A percentile compares a stretch with the other conserved stretches of the same genome.
phyloP scores from a whole-genome alignment of 1,139 yeast genomes.

The Candida dubliniensis region DNA sequence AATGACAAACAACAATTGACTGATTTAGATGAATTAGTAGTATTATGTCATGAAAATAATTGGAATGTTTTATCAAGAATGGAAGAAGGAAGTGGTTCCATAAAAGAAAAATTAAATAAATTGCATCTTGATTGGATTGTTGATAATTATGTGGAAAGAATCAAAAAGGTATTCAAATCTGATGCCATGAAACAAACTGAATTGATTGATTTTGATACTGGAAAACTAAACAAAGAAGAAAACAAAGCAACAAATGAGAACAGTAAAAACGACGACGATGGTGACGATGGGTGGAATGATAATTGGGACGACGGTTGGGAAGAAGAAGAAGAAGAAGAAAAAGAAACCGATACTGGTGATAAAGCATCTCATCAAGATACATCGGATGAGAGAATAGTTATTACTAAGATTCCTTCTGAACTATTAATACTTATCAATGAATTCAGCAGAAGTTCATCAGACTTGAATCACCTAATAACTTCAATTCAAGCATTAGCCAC shows the following conservation, averaged over 20 bases:
- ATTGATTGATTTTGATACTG: slow-evolving; percentile 14
- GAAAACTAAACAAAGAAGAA: slow-evolving; percentile 5
- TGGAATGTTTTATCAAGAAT: slow-evolving; percentile 32
- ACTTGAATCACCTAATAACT: slow-evolving; percentile 18
- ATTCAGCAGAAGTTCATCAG: slow-evolving; percentile 17
- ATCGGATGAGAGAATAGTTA: slow-evolving; percentile 5
- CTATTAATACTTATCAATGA: slow-evolving; percentile 24
- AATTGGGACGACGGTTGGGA: slow-evolving; percentile 29
- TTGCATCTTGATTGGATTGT: slow-evolving; percentile 33
- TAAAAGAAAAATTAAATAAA: slow-evolving; percentile 24
- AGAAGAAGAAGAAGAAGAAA: slow-evolving; percentile 15
- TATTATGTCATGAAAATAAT: slow-evolving; percentile 21
- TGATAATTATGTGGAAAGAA: slow-evolving; percentile 26
- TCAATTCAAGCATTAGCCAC: slow-evolving; percentile 34
- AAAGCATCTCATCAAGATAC: slow-evolving; percentile 1
- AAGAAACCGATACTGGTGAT: slow-evolving; percentile 5
- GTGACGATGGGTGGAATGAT: slow-evolving; percentile 21
- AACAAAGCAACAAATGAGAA: not conserved
- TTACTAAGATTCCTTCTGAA: slow-evolving; percentile 23
- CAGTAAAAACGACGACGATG: slow-evolving; percentile 8
- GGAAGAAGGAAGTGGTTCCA: slow-evolving; percentile 13
- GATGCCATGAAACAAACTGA: slow-evolving; percentile 13
- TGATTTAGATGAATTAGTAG: slow-evolving; percentile 25
- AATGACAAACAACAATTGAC: slow-evolving; percentile 19
- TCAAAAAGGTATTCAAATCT: slow-evolving; percentile 20